Conservation (phyloP, 2,329 filamentous ascomycete species). For the Talaromyces sp. region DNA sequence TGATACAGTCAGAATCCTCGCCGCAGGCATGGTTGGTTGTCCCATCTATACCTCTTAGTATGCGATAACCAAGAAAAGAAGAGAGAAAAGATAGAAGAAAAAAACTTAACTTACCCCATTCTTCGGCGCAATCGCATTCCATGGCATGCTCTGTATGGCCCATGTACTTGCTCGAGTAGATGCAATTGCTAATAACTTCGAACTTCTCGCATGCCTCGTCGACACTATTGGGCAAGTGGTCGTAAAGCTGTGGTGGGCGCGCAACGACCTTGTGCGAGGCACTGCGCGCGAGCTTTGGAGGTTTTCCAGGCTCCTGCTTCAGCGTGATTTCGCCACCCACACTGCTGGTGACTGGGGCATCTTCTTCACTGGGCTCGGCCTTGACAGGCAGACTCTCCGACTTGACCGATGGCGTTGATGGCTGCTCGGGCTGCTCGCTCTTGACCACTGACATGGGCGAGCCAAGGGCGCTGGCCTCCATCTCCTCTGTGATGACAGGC, state of each 20-base stretch:
- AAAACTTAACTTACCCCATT: constrained; percentile 69
- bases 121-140: constrained; percentile 91
- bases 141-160: constrained; percentile 87
- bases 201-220: constrained; percentile 70
- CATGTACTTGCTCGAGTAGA: constrained; percentile 86
- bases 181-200: constrained; percentile 74
- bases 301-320: constrained; percentile 59
- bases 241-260: constrained; percentile 61
- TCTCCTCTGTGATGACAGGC: constrained; percentile 8
- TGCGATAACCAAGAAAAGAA: constrained; percentile 2
- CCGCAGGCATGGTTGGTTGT: constrained; percentile 76
- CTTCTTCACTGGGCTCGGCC: constrained; percentile 26
- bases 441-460: constrained; percentile 5
- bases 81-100: not conserved
- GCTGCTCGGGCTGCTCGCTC: constrained; percentile 8
- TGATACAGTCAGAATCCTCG: constrained; percentile 97
- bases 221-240: constrained; percentile 72
- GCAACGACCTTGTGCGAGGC: constrained; percentile 62
- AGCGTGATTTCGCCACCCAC: constrained; percentile 57
- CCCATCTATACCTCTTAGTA: constrained; percentile 35
- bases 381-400: constrained; percentile 22
- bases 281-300: constrained; percentile 67
- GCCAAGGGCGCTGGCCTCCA: constrained; percentile 6
- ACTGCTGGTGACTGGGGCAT: constrained; percentile 44
- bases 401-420: constrained; percentile 13